Base-by-base conservation (phyloP, 2,329 filamentous ascomycete genomes). In the Calonectria pauciramosa region DNA sequence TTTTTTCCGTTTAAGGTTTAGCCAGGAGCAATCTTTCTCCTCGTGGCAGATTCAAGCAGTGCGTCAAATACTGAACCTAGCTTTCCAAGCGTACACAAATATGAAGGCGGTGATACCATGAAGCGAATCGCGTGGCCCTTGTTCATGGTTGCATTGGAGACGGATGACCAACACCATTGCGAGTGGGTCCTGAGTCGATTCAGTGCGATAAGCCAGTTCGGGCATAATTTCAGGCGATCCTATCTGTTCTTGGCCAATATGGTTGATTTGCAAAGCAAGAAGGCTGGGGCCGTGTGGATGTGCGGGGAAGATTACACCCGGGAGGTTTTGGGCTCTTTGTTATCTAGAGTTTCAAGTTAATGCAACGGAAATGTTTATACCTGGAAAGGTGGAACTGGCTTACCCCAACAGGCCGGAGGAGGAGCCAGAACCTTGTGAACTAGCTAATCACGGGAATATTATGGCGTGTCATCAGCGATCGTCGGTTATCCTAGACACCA, bases 131-230 rank as follows among this genome's bases (percentile, higher is more conserved):
- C 83, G 1, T 84, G 83, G 81, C 82, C 84, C 14, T 74, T 85
- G 16, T 84, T 85, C 69, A 77, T 84, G 20, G 84, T 81, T 11
- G 83, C 81, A 16, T 74, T 85, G 8, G 82, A 85, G 73, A 84
- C 82, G 9, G 79, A 83, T 16, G 80, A 83, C 26, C 72, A 78
- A 7, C 72, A 82, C 8, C 81, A 85, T 36, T 82, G 81, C 9
- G 80, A 82, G 14, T 85, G 84, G 80, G 80, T 84, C 18, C 66
- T 85, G 16, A 77, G 79, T n/a, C 79, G 83, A 7, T 84, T 83
- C 36, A 75, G 81, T 10, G 75, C 68, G 18, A 81, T 84, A 41
- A 79, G 79, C 36, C 75, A 77, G 10, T 84, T 82, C 41, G 82
- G 84, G 3, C 82, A 80, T 47, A 84, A 84, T 63, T 81, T 82